phyloP scores from a whole-genome alignment of 306 rosid genomes.

The Pterocarpus macrocarpus region DNA sequence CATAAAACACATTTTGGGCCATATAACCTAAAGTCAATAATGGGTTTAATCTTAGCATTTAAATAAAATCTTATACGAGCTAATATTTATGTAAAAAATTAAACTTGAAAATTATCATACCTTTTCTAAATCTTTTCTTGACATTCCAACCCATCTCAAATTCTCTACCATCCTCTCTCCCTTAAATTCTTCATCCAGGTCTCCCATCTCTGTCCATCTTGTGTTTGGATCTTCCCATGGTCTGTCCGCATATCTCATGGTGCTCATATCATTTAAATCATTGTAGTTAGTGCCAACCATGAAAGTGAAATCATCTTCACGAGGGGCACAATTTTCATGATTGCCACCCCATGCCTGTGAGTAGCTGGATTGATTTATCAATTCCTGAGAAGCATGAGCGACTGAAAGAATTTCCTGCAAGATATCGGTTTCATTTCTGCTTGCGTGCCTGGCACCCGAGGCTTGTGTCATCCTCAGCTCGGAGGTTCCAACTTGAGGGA shows the following conservation, averaged over 20 bases:
- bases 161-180: constrained; percentile 67
- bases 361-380: constrained; percentile 59
- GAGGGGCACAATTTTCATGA: constrained; percentile 49
- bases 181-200: constrained; percentile 64
- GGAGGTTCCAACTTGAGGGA: constrained; percentile 62
- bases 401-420: constrained; percentile 91
- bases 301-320: constrained; percentile 70
- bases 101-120: constrained; percentile 51
- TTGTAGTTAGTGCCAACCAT: constrained; percentile 57
- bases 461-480: constrained; percentile 62
- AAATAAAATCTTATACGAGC: background rate
- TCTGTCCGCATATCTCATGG: constrained; percentile 56
- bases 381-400: constrained; percentile 79
- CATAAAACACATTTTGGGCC: constrained; percentile 6
- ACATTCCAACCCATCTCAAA: constrained; percentile 92
- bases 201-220: constrained; percentile 64
- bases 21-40: background rate
- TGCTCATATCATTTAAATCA: constrained; percentile 47
- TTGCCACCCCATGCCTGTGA: constrained; percentile 54
- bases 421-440: constrained; percentile 62
- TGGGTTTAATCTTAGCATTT: background rate
- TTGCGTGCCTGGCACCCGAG: constrained; percentile 40
- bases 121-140: constrained; percentile 69
- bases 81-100: background rate
- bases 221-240: constrained; percentile 68